Conservation (phyloP, 169 alveolate species). For the Babesia ovata region DNA sequence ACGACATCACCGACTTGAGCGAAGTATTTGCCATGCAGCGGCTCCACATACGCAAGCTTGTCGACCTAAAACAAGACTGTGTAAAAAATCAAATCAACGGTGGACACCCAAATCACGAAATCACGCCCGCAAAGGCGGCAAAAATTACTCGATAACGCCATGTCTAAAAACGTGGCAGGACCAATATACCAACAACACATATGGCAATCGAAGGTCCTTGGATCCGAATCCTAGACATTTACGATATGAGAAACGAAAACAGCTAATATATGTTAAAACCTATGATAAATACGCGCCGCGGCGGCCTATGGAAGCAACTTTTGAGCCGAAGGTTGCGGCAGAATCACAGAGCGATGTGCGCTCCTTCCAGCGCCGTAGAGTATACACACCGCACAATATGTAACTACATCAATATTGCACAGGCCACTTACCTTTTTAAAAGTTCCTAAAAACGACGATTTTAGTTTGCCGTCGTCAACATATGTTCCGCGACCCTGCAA, state of each 20-base stretch:
- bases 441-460: constrained; percentile 48
- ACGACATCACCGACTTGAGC: constrained; percentile 86
- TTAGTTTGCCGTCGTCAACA: constrained; percentile 28
- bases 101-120: no score
- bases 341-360: not conserved
- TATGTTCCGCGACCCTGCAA: constrained; percentile 68
- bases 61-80: constrained; percentile 65
- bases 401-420: not conserved
- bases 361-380: not conserved
- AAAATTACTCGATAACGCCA: no score
- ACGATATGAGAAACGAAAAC: no score
- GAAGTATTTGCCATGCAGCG: constrained; percentile 79
- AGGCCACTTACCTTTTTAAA: constrained; percentile 32
- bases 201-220: no score
- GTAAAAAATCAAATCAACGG: no score
- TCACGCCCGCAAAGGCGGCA: no score
- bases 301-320: no score
- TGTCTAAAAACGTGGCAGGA: no score
- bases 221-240: no score
- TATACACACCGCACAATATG: not conserved
- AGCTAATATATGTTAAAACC: no score
- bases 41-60: constrained; percentile 82
- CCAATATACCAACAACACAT: no score
- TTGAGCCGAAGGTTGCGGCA: not conserved
- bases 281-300: no score